Evolutionary conservation across 1,284 basidiomycete species (phyloP), one percentile per base, ranked within the genome.

Genomic region (Mycena citricolor): DNA sequence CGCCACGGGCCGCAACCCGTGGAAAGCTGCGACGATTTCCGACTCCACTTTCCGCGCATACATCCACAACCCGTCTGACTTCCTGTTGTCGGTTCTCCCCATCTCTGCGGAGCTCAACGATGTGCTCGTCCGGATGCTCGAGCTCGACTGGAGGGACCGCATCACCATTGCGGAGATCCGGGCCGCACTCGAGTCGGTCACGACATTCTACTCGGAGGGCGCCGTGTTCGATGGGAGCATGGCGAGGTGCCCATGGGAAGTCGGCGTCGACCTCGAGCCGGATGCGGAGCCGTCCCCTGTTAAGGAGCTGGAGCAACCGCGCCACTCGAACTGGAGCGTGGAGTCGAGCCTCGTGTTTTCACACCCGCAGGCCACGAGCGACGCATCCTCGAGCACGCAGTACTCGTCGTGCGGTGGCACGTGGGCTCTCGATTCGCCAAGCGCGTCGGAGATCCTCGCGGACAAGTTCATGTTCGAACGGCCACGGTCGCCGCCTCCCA

Each of bases 1-100:
- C 43, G 87, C 92, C 38, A 97, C 92, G 32, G 93, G 93, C 14
- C 85, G 94, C 48, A 97, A 98, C 60, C 95, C 95, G 17, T 99
- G 97, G 97, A 91, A 93, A 68, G 93, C 92, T 33, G 95, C 97
- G n/a, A 87, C 86, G 51, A 69, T 74, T 11, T 73, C 77, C 49
- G 86, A 88, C 60, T 82, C 81, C 42, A 86, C 84, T 5, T 89
- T 88, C 72, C 79, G 80, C 61, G 82, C 83, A 3, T 87, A 87
- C 61, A 71, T 87, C 38, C 74, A 76, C 48, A 76, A 83, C 54
- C 81, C 83, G 25, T 54, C 63, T 33, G 69, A 71, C 49, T 86
- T 86, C 70, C 74, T 89, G 24, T 80, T 81, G 30, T 83, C 76
- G 34, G 82, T 86, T 52, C 81, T 89, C 42, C 84, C 84, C 11